Evolutionary conservation across 331 rosid species (phyloP).

Genomic region (Erythrophleum ivorense): DNA sequence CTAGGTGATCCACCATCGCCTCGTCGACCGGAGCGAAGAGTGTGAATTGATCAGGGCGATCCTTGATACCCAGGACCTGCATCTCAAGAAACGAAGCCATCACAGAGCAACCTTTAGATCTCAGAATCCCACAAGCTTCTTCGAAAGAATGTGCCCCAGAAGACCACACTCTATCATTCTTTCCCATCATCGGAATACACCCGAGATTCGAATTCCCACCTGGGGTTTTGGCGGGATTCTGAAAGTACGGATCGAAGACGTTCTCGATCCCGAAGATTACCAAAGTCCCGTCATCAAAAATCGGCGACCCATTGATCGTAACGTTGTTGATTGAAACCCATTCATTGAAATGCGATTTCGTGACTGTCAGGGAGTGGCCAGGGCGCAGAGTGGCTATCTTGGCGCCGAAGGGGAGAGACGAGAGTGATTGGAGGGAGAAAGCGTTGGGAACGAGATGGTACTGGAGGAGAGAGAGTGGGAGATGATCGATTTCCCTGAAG

Average conservation of each 20-base stretch:
- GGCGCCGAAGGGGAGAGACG: conserved; percentile 59
- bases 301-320: conserved; percentile 32
- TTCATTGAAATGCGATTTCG: conserved; percentile 16
- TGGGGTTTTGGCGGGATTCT: not conserved
- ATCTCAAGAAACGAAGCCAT: conserved; percentile 55
- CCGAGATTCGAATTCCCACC: conserved; percentile 9
- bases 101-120: conserved; percentile 47
- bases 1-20: conserved; percentile 15
- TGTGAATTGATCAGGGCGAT: conserved; percentile 44
- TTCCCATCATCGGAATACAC: conserved; percentile 6
- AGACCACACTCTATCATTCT: not conserved
- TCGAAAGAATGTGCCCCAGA: conserved; percentile 31
- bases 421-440: conserved; percentile 50
- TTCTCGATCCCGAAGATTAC: conserved; percentile 35
- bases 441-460: conserved; percentile 55
- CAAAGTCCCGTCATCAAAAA: conserved; percentile 44
- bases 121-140: conserved; percentile 40
- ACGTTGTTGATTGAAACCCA: conserved; percentile 53
- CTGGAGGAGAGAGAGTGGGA: conserved; percentile 48
- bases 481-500: conserved; percentile 35
- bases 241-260: conserved; percentile 49
- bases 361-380: conserved; percentile 45
- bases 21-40: conserved; percentile 52
- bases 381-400: conserved; percentile 51
- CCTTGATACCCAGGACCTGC: conserved; percentile 44